These are phyloP conservation scores for Phytomonas sp. DNA, from an alignment of 208 protist genomes.

Conservation along the genomic window DNA sequence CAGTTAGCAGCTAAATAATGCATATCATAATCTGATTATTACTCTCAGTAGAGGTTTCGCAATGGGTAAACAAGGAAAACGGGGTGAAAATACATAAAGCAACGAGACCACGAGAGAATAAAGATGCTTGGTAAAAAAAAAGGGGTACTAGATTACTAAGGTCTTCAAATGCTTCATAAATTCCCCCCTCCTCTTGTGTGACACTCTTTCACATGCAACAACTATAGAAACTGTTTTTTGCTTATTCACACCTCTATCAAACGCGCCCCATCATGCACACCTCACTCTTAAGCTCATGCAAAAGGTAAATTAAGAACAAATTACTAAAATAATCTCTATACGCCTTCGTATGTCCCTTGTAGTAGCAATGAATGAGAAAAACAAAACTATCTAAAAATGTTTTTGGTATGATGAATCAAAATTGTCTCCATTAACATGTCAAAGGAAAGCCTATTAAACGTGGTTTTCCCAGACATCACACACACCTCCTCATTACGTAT, in stretches of 20 bases:
- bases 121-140: neutral
- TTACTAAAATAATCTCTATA: neutral
- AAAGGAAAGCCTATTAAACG: neutral
- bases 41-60: neutral
- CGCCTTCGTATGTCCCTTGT: neutral
- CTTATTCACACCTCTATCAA: neutral
- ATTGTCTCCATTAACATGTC: neutral
- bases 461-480: neutral
- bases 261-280: neutral
- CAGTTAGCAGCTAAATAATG: neutral
- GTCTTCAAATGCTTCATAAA: neutral
- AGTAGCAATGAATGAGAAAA: neutral
- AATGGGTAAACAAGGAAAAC: neutral
- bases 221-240: neutral
- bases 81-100: neutral
- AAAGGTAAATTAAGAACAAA: neutral
- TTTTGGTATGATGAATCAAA: conserved; percentile 6
- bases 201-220: neutral
- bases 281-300: neutral
- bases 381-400: neutral
- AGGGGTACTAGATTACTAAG: neutral
- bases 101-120: neutral
- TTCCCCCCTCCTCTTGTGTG: neutral
- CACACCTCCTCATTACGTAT: neutral
- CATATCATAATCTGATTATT: neutral